Conservation (phyloP, 2,329 filamentous ascomycete species). For the Aspergillus pseudoglaucus region DNA sequence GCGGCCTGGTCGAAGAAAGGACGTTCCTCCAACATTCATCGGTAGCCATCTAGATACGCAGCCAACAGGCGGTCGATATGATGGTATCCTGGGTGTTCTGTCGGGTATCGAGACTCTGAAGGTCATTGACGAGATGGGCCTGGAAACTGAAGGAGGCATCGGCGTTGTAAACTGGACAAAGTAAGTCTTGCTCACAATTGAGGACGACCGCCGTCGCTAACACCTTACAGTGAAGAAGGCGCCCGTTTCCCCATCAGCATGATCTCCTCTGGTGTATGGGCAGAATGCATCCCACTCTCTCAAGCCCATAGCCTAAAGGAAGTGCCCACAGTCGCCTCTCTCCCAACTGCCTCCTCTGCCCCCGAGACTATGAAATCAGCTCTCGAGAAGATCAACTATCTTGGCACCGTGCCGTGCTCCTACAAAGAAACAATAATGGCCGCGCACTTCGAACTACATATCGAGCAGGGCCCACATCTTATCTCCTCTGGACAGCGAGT, state of each 20-base stretch:
- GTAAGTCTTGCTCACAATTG: constrained; percentile 10
- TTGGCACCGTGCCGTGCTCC: constrained; percentile 53
- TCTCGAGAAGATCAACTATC: constrained; percentile 64
- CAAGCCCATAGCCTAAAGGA: constrained; percentile 57
- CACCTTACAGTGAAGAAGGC: constrained; percentile 62
- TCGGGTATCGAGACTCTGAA: constrained; percentile 68
- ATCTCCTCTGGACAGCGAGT: constrained; percentile 59
- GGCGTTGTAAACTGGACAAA: constrained; percentile 60
- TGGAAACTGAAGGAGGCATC: constrained; percentile 64
- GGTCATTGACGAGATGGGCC: constrained; percentile 58
- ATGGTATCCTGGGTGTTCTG: constrained; percentile 66
- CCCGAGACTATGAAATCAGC: constrained; percentile 61
- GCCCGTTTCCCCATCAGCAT: constrained; percentile 72
- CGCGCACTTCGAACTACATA: constrained; percentile 77
- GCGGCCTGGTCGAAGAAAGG: constrained; percentile 52
- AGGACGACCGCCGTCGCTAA: constrained; percentile 8
- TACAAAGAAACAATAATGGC: constrained; percentile 59
- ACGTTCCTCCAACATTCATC: constrained; percentile 59
- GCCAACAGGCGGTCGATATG: constrained; percentile 41
- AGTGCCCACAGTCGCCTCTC: constrained; percentile 45
- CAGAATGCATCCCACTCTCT: constrained; percentile 58
- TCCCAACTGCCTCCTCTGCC: constrained; percentile 44
- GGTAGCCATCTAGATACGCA: constrained; percentile 66
- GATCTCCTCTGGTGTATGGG: constrained; percentile 70
- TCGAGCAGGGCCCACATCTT: constrained; percentile 74